Conservation (phyloP, 345 rosid species). For the Melastoma malabathricum region DNA sequence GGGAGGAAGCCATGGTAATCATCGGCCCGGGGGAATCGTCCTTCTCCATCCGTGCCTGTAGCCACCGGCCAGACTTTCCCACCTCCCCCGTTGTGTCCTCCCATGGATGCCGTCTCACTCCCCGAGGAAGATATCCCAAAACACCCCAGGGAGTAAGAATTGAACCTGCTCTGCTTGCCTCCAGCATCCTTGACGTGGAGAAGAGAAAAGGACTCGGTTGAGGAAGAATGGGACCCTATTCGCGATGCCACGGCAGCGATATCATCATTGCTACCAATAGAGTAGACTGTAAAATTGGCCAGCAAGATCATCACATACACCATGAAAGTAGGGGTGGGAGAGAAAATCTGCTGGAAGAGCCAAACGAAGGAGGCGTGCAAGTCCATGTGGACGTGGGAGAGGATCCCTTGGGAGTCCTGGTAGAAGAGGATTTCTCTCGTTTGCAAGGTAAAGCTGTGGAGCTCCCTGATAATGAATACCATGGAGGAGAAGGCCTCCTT, state of each 20-base stretch:
- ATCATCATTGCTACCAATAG: constrained; percentile 42
- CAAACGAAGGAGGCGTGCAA: constrained; percentile 86
- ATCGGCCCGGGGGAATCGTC: constrained; percentile 27
- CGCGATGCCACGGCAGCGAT: constrained; percentile 31
- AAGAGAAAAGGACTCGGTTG: constrained; percentile 14
- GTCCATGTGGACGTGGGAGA: constrained; percentile 58
- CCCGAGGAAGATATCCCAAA: constrained; percentile 32
- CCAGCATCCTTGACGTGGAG: constrained; percentile 15
- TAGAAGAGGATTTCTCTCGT: constrained; percentile 57
- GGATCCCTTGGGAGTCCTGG: constrained; percentile 60
- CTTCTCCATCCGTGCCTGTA: constrained; percentile 75
- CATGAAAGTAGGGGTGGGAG: constrained; percentile 88
- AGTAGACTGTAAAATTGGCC: constrained; percentile 76
- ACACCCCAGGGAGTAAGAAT: constrained; percentile 33
- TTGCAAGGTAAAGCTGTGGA: constrained; percentile 59
- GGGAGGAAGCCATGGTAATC: constrained; percentile 37
- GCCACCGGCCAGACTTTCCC: constrained; percentile 39
- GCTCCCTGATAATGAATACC: constrained; percentile 86
- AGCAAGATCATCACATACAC: constrained; percentile 78
- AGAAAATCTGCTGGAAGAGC: constrained; percentile 86
- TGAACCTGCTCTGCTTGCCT: constrained; percentile 19
- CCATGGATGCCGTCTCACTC: constrained; percentile 36
- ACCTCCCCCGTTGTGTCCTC: constrained; percentile 64
- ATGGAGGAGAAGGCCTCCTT: constrained; percentile 81
- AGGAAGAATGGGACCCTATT: constrained; percentile 13